Evolutionary conservation across 176 grass and related monocot genomes (phyloP), one percentile per base, ranked within the genome.

Genomic region (Zea luxurians): DNA sequence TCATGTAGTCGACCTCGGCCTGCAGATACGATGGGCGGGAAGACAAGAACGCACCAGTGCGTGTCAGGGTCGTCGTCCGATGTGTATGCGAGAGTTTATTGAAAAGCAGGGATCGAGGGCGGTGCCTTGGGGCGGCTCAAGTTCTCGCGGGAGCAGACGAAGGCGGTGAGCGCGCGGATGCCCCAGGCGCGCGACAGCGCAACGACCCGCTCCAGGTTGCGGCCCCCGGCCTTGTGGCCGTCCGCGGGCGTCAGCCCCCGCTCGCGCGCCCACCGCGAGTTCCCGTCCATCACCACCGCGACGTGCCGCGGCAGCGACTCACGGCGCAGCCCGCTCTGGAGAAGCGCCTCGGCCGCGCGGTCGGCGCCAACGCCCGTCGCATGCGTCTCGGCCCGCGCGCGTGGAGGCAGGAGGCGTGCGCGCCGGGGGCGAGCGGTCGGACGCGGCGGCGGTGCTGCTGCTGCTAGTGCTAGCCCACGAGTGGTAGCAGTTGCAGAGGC

Each of bases 251-350:
- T 74, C 68, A 90, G 52, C 11, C 78, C 73, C 27, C 85, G 55
- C 8, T 68, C 74, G 9, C 66, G 74, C 47, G 88, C 91, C 87
- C 88, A 88, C 81, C 87, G 85, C 21, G 75, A 54, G 78, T 90
- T 90, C 61, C 91, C 91, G 82, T 93, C 91, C 82, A 87, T 90
- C 43, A 93, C 83, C 47, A 93, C 60, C 40, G 91, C 91, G 58
- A 93, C 91, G 68, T 93, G 84, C 15, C 58, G 36, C 46, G 87
- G 91, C 66, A 90, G 64, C 35, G 74, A 38, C 76, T 90, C 84
- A 48, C 37, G 57, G 17, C 68, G 81, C 41, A 93, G 64, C 54
- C 13, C 53, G 10, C 52, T 4, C 37, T 48, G 64, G 60, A 89
- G 80, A 49, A 78, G 75, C 10, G 67, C 64, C 47, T 20, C 18